phyloP scores from a whole-genome alignment of 306 rosid genomes.

The Prunus mume region DNA sequence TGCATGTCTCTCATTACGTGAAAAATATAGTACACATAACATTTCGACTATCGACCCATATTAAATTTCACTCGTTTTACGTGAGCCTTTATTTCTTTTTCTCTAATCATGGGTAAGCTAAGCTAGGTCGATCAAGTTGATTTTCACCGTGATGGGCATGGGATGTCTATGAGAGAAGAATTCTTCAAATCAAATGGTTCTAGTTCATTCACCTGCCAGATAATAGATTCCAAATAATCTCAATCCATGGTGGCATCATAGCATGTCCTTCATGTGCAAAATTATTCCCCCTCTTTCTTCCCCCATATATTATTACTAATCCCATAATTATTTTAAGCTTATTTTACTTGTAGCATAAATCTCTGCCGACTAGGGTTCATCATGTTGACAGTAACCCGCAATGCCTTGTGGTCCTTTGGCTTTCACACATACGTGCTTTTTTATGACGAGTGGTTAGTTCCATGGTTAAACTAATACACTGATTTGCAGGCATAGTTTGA shows the following conservation, averaged over 20 bases:
- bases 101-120: not conserved
- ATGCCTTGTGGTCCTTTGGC: conserved; percentile 34
- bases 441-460: conserved; percentile 28
- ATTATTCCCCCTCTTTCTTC: conserved; percentile 3
- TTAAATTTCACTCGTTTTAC: too few relatives aligned
- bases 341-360: conserved; percentile 44
- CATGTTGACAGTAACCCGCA: conserved; percentile 32
- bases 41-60: too few relatives aligned
- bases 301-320: not conserved
- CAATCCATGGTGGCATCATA: conserved; percentile 4
- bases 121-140: not conserved
- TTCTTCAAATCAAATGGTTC: not conserved
- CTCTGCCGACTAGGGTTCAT: conserved; percentile 57
- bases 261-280: conserved; percentile 28
- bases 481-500: conserved; percentile 51
- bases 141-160: not conserved
- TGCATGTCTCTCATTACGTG: too few relatives aligned
- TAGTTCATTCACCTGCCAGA: conserved; percentile 19
- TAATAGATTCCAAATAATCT: conserved; percentile 21
- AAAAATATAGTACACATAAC: too few relatives aligned
- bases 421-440: conserved; percentile 42
- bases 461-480: conserved; percentile 25
- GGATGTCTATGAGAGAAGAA: not conserved
- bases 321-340: not conserved
- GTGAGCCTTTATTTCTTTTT: too few relatives aligned